Base-by-base conservation (phyloP, 2,329 filamentous ascomycete species). In the Pseudogymnoascus destructans region DNA sequence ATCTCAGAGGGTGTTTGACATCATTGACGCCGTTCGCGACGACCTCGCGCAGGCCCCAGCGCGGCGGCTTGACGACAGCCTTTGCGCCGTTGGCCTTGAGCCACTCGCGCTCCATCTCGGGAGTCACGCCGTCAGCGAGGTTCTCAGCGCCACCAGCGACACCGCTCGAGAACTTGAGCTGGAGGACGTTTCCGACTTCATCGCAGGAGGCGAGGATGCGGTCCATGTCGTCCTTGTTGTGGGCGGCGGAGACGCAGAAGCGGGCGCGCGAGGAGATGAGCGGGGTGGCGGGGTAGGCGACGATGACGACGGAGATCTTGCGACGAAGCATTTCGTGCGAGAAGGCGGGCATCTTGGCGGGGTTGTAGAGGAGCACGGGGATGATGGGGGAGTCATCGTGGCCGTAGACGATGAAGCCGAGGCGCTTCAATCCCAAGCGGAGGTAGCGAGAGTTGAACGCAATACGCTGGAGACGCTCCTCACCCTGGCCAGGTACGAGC, bases 361-460 rank as follows among this genome's bases (percentile, higher is more conserved):
- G 93, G 74, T 97, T 89, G 78, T 96, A 98, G 25, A 98, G 83
- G 68, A 95, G 81, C 64, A 98, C 73, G 58, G 93, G 93, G 65
- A 98, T 90, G 66, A 98, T 97, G 59, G 93, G 93, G 4, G 91
- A 96, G 74, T 98, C 93, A 69, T 98, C 93, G 71, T 97, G 91
- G 61, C 93, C 93, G 70, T 95, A 96, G 58, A 96, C 86, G 69
- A 98, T 98, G 74, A 90, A 92, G 55, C 93, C 93, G 57, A 98
- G 84, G 65, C 93, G 88, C 79, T 98, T 98, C 67, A 98, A 81
- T 64, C 93, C 93, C 25, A 98, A 84, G 60, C 93, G 89, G n/a
- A 98, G 87, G 71, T 98, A 98, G 52, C 93, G 85, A 19, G 91
- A 96, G 79, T 98, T 98, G 80, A 97, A 98, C 55, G 92, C 91